phyloP scores from a whole-genome alignment of 2,329 filamentous ascomycete genomes.

The Paracoccidioides brasiliensis region DNA sequence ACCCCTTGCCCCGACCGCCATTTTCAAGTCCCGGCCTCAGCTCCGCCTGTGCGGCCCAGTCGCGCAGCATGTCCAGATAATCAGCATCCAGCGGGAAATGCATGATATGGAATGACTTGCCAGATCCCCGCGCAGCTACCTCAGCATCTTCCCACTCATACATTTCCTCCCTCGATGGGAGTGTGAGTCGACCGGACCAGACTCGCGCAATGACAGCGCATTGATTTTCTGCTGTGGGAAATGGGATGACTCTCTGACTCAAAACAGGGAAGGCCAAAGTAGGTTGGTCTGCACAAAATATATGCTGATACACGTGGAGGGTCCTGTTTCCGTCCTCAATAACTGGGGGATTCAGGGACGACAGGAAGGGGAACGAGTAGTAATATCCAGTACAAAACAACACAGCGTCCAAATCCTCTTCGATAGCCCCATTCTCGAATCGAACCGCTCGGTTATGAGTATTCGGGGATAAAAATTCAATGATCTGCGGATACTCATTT shows the following conservation, averaged over 20 bases:
- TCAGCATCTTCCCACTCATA: conserved; percentile 47
- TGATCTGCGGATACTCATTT: conserved; percentile 42
- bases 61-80: conserved; percentile 33
- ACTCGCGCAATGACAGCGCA: conserved; percentile 62
- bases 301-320: conserved; percentile 60
- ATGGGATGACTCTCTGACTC: conserved; percentile 76
- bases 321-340: conserved; percentile 58
- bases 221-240: conserved; percentile 67
- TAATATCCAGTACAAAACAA: conserved; percentile 87
- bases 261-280: conserved; percentile 66
- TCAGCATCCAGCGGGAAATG: conserved; percentile 36
- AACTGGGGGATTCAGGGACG: conserved; percentile 39
- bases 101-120: conserved; percentile 42
- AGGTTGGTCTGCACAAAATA: conserved; percentile 63
- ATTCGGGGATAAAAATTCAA: conserved; percentile 40
- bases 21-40: conserved; percentile 28
- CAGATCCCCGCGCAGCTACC: conserved; percentile 33
- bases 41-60: conserved; percentile 29
- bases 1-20: conserved; percentile 47
- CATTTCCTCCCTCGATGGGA: conserved; percentile 56
- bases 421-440: conserved; percentile 53
- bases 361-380: conserved; percentile 65
- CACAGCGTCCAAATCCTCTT: conserved; percentile 58
- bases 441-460: conserved; percentile 45
- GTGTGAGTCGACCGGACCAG: conserved; percentile 55